Evolutionary conservation across 2,329 filamentous ascomycete genomes (phyloP).

Genomic region (Malbranchea cinnamomea): DNA sequence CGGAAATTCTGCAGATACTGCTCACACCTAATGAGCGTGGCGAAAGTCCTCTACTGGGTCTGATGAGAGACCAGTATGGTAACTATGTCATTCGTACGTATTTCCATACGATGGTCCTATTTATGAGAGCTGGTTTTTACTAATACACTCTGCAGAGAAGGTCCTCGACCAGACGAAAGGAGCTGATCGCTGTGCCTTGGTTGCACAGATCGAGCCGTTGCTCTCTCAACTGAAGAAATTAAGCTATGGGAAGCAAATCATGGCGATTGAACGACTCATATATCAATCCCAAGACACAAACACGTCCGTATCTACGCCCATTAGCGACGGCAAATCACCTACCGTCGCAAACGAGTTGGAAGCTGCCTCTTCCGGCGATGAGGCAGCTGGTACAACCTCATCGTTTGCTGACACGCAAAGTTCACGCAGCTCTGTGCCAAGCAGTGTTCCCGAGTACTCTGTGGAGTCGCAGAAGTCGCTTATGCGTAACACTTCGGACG

Average conservation of each 20-base stretch:
- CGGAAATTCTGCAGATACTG: slow-evolving; percentile 50
- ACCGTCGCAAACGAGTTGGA: slow-evolving; percentile 2
- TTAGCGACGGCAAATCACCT: background rate
- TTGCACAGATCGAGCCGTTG: slow-evolving; percentile 49
- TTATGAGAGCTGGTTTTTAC: background rate
- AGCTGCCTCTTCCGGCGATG: background rate
- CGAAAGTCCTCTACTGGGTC: slow-evolving; percentile 51
- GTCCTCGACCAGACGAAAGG: slow-evolving; percentile 51
- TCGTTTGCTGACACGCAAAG: background rate
- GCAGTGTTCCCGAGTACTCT: no score
- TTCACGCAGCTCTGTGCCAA: background rate
- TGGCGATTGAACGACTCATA: slow-evolving; percentile 38
- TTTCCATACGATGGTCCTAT: background rate
- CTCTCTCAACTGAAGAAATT: slow-evolving; percentile 48
- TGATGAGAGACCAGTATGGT: slow-evolving; percentile 84
- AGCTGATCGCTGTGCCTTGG: slow-evolving; percentile 42
- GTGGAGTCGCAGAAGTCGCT: no score
- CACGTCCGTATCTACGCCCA: background rate
- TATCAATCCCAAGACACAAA: background rate
- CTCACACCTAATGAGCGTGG: slow-evolving; percentile 47
- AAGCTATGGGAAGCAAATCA: slow-evolving; percentile 51
- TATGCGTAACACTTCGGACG: no score
- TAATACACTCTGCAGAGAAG: slow-evolving; percentile 49
- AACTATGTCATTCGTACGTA: slow-evolving; percentile 94
- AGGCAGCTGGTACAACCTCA: background rate